Evolutionary conservation across 352 stramenopile species (phyloP).

Genomic region (Nothophytophthora sp.): DNA sequence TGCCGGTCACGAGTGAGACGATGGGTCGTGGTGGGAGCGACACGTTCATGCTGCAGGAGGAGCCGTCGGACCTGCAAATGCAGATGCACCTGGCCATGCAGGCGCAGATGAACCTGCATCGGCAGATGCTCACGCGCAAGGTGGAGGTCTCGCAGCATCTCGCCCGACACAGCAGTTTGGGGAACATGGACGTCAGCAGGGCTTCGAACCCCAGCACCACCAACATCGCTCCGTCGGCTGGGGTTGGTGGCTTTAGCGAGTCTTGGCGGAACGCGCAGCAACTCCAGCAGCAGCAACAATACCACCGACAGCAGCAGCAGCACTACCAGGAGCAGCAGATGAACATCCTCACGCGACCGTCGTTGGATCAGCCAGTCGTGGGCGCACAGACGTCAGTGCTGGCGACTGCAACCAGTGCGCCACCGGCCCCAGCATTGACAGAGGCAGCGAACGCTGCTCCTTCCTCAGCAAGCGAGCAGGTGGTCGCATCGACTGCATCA

Average conservation of each 20-base stretch:
- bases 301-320: slow-evolving; percentile 10
- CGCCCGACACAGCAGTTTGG: slow-evolving; percentile 31
- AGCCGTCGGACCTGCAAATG: slow-evolving; percentile 65
- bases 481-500: slow-evolving; percentile 7
- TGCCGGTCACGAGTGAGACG: slow-evolving; percentile 30
- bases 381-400: slow-evolving; percentile 16
- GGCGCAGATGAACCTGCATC: slow-evolving; percentile 88
- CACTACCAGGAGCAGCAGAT: slow-evolving; percentile 27
- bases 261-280: slow-evolving; percentile 20
- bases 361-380: slow-evolving; percentile 13
- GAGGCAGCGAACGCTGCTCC: not conserved
- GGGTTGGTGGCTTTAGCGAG: slow-evolving; percentile 11
- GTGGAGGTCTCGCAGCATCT: slow-evolving; percentile 78
- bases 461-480: slow-evolving; percentile 3
- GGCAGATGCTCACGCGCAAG: slow-evolving; percentile 87
- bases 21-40: slow-evolving; percentile 27
- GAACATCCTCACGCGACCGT: slow-evolving; percentile 14
- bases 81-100: slow-evolving; percentile 90
- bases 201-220: slow-evolving; percentile 19
- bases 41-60: slow-evolving; percentile 62
- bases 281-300: slow-evolving; percentile 25
- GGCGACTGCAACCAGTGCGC: slow-evolving; percentile 4
- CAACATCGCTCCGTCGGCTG: slow-evolving; percentile 10
- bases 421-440: not conserved
- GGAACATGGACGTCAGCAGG: slow-evolving; percentile 13